phyloP scores from a whole-genome alignment of 1,284 basidiomycete genomes.

The Flammula alnicola region DNA sequence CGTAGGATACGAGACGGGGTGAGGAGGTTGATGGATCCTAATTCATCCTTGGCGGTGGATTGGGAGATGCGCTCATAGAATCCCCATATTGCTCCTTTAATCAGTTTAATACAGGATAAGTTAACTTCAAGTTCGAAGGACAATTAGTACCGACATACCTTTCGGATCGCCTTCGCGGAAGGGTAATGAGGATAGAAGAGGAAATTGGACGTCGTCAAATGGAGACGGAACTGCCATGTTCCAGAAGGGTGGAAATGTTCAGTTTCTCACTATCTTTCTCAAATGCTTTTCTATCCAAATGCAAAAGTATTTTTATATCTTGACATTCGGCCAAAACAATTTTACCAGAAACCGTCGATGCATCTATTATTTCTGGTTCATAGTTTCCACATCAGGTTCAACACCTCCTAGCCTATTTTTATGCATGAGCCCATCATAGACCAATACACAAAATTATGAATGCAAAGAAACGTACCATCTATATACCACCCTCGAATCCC shows the following conservation, averaged over 20 bases:
- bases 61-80: conserved; percentile 29
- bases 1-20: conserved; percentile 26
- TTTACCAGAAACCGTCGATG: too few relatives aligned
- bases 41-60: conserved; percentile 20
- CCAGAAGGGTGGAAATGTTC: not conserved
- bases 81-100: conserved; percentile 28
- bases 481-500: conserved; percentile 42
- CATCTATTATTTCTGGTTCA: not conserved
- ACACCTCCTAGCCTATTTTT: conserved; percentile 28
- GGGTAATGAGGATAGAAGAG: conserved; percentile 24
- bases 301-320: not conserved
- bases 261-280: not conserved
- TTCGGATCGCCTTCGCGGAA: conserved; percentile 27
- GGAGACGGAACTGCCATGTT: conserved; percentile 22
- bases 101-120: not conserved
- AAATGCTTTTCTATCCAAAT: not conserved
- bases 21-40: conserved; percentile 28
- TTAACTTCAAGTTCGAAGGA: not conserved
- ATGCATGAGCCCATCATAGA: not conserved
- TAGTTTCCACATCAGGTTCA: conserved; percentile 22
- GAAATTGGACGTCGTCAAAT: conserved; percentile 26
- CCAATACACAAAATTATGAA: not conserved
- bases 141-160: conserved; percentile 12
- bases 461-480: conserved; percentile 33
- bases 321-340: too few relatives aligned